Percentiles rank a stretch among this genome's conserved stretches.
phyloP scores from a whole-genome alignment of 805 yeast genomes.

The Metschnikowia vanudenii region DNA sequence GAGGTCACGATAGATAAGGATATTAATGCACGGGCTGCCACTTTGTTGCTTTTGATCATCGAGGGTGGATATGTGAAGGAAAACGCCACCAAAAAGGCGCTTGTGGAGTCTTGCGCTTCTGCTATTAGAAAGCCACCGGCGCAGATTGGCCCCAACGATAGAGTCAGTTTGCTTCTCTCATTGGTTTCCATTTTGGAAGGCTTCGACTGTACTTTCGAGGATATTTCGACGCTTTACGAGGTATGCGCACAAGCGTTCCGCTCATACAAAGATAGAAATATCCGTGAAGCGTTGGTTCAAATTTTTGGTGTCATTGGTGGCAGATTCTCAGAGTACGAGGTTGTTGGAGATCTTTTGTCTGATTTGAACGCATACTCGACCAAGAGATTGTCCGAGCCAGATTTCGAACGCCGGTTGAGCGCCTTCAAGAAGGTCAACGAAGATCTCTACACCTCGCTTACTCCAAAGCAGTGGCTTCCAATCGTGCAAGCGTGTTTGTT shows the following conservation, averaged over 20 bases:
- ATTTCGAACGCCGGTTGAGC: conserved; percentile 69
- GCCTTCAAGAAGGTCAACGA: conserved; percentile 71
- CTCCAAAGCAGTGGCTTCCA: conserved; percentile 74
- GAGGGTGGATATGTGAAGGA: conserved; percentile 59
- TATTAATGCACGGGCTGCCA: conserved; percentile 52
- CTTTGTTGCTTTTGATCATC: conserved; percentile 50
- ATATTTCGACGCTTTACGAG: conserved; percentile 48
- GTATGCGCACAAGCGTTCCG: conserved; percentile 58
- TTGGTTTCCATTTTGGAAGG: conserved; percentile 54
- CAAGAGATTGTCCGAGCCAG: conserved; percentile 66
- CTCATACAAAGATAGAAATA: conserved; percentile 54
- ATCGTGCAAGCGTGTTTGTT: conserved; percentile 64
- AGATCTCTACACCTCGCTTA: conserved; percentile 39
- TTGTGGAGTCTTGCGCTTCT: conserved; percentile 56
- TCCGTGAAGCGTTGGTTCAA: conserved; percentile 59
- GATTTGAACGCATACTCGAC: conserved; percentile 70
- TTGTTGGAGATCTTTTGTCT: conserved; percentile 51
- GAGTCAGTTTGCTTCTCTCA: conserved; percentile 55
- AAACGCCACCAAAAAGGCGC: conserved; percentile 48
- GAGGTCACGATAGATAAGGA: conserved; percentile 41
- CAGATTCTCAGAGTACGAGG: conserved; percentile 39
- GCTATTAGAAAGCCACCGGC: conserved; percentile 59
- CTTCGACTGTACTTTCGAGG: conserved; percentile 52
- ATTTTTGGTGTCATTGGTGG: conserved; percentile 60
- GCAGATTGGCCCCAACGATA: conserved; percentile 51